These are phyloP conservation scores for Epicoccum sorghinum DNA, from an alignment of 2,329 filamentous ascomycete genomes.

Conservation along the genomic window DNA sequence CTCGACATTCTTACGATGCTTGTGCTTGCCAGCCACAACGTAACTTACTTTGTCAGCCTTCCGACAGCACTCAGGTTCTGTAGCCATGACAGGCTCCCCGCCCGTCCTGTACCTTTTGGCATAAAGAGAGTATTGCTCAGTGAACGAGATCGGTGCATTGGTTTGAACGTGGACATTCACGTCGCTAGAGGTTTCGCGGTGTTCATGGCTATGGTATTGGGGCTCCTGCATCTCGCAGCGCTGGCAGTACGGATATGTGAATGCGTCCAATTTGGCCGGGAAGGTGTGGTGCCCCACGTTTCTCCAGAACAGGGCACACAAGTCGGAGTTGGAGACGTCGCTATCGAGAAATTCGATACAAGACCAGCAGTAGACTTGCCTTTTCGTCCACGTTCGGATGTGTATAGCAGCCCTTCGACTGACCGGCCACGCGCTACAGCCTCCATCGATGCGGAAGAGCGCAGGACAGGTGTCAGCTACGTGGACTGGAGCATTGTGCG, in stretches of 20 bases:
- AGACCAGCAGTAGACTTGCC: too few species aligned
- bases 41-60: slow-evolving; percentile 16
- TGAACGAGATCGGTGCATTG: neutral
- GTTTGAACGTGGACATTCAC: slow-evolving; percentile 11
- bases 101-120: neutral
- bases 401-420: neutral
- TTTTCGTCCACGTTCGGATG: too few species aligned
- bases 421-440: too few species aligned
- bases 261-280: neutral
- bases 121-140: neutral
- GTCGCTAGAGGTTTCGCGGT: slow-evolving; percentile 8
- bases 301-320: too few species aligned
- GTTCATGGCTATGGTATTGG: slow-evolving; percentile 9
- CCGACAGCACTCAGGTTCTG: slow-evolving; percentile 13
- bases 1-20: slow-evolving; percentile 12
- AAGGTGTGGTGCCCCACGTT: neutral
- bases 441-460: slow-evolving; percentile 2
- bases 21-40: slow-evolving; percentile 14
- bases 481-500: neutral
- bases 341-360: too few species aligned
- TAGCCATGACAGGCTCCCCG: neutral
- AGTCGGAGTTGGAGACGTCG: too few species aligned
- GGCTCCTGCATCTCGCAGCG: neutral
- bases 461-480: neutral
- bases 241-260: neutral